These are phyloP conservation scores for Diaporthe vaccinii DNA, from an alignment of 2,329 filamentous ascomycete genomes.

Conservation along the genomic window DNA sequence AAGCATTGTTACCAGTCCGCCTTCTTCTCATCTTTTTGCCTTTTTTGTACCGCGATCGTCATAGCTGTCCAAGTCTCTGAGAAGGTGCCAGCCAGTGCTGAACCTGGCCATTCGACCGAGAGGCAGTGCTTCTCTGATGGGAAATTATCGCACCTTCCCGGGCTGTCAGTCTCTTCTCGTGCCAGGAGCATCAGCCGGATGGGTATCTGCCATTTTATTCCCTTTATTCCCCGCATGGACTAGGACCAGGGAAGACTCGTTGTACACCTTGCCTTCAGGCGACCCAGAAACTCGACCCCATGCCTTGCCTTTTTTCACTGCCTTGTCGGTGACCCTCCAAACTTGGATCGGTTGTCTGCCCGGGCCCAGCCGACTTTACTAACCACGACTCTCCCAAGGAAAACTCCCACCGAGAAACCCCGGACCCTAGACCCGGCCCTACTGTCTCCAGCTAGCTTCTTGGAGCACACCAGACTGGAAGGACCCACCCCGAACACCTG, in stretches of 20 bases:
- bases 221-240: background rate
- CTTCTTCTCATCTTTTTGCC: too few relatives aligned
- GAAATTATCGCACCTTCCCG: background rate
- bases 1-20: too few relatives aligned
- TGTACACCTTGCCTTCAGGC: background rate
- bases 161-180: background rate
- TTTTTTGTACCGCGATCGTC: too few relatives aligned
- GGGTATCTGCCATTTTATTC: background rate
- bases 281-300: background rate
- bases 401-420: background rate
- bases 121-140: background rate
- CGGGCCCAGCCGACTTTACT: background rate
- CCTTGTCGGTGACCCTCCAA: background rate
- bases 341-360: background rate
- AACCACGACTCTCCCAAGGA: background rate
- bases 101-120: background rate
- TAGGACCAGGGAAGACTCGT: too few relatives aligned
- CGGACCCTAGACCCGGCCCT: background rate
- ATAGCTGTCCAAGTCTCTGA: background rate
- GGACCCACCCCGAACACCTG: background rate
- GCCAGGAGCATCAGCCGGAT: background rate
- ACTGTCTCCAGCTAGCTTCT: background rate
- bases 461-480: constrained; percentile 8
- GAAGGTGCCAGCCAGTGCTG: constrained; percentile 4
- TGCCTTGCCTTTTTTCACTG: background rate